Evolutionary conservation across 1,284 basidiomycete genomes (phyloP), one percentile per base, ranked within the genome.

Genomic region (Boletus holoroseus): DNA sequence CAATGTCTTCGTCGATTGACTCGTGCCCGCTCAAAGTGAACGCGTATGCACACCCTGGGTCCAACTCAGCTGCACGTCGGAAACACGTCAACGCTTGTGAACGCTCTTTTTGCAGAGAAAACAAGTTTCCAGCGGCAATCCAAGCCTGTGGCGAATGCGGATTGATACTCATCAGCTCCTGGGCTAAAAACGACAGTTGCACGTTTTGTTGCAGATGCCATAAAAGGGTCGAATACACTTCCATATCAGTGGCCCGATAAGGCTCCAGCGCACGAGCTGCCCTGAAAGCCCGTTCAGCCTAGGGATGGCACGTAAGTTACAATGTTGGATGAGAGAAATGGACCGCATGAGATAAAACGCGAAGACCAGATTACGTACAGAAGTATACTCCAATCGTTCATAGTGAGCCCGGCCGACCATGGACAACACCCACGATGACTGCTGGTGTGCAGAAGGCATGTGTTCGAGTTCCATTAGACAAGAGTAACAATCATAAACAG

Each of bases 11-110:
- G 70, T 95, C 89, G 58, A 94, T 82, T 38, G 86, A 89, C 76
- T 97, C 94, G 71, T 96, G 93, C 41, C 94, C 94, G 62, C 90
- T 91, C 55, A 97, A 75, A 20, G 92, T 95, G 73, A 90, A 94
- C 51, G 92, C 91, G 68, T 96, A 95, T 52, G 91, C 88, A 71
- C 87, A 92, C 8, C 77, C 76, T 8, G 88, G 83, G 66, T 92
- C 90, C 62, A 94, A 71, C 68, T 91, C 84, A 18, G 85, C 80
- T 39, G 94, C 94, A 51, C 94, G 83, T 51, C 85, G 79, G 72
- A 97, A 97, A 73, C 92, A 95, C 63, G 88, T 84, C 71, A 95
- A 73, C 11, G 94, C 94, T 62, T 95, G 88, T 44, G 86, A 76
- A 61, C 91, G 87, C 62, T 96, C 92, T 68, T 91, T 91, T 67